Base-by-base conservation (phyloP, 75 land plant species). In the Selaginella moellendorffii region DNA sequence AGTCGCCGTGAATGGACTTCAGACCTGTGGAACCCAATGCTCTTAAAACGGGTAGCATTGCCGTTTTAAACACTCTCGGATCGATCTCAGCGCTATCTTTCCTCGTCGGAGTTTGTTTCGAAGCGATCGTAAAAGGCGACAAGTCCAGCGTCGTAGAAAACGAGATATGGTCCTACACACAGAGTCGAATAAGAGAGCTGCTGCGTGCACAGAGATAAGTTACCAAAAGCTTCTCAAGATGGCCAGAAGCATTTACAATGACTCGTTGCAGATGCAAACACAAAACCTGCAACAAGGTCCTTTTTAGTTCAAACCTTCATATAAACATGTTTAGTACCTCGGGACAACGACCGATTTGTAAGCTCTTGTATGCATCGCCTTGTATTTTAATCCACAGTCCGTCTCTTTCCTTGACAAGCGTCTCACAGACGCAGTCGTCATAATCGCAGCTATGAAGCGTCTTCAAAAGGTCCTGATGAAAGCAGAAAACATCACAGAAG, bases 201-300 rank as follows among this genome's bases (percentile, higher is more conserved):
- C 9, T 12, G 18, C 28, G 25, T 1, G 8, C 63, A 19, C 5
- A 1, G 63, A 67, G 28, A 25, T 23, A 70, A 69, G 30, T 23
- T 78, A 89, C 91, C 85, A 74, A 77, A 63, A 75, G 70, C 69
- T 90, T 90, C 62, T 78, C 58, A 28, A 73, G 30, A 29, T 83
- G 87, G 17, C 91, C 91, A 73, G 60, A 19, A 21, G 20, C 30
- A 65, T 65, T 80, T 23, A 76, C 64, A 25, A 75, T 64, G 28
- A 76, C 81, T 51, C 97, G 91, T 66, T 82, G 82, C 20, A 90
- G 64, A 61, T 90, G 89, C 71, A 86, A 69, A 76, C 91, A 90
- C 12, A 90, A 56, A 63, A 86, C 85, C 97, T 90, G 78, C 27
- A 66, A 64, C 17, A 19, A 5, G 2, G 5, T 19, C 58, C 23